Evolutionary conservation across 176 grass and related monocot species (phyloP), one percentile per base, ranked within the genome.

Genomic region (Oryza longistaminata): DNA sequence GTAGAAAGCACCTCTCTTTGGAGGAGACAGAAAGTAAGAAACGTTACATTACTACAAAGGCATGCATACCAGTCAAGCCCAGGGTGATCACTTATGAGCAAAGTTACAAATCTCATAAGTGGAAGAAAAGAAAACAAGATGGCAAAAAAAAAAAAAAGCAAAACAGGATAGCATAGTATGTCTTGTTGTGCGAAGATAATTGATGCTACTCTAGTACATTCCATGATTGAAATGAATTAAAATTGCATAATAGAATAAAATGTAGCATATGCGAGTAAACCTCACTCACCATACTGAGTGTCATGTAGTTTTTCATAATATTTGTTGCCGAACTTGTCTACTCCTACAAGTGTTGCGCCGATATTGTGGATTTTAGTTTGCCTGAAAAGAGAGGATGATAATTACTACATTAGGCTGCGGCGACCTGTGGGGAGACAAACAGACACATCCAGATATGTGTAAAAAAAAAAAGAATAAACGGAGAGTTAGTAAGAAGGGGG

Each of bases 281-380:
- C 45, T 48, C 52, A 61, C 79, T 92, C 39, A 98, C 96, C 96
- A 22, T 92, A 89, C 35, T 98, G 96, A 42, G 84, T 90, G 61
- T 89, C 89, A 26, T 91, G 85, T 69, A 94, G 26, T 46, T 95
- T 93, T 83, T 98, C 93, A 71, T 94, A 98, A 84, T 98, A 95
- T 79, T 94, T 95, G 81, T 98, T 98, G 83, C 93, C 96, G 58
- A 89, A 95, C 85, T 87, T 94, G 89, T 98, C 96, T 66, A 95
- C 86, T 62, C 96, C 96, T 69, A 95, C 83, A 61, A 95, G 81
- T 37, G 91, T 94, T 76, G 96, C 96, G 39, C 93, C 96, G 74
- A 98, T 94, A 45, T 88, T 89, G 67, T 98, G 96, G 75, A 98
- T 88, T 87, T 98, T 98, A 45, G 91, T 98, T 98, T 98, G 96